phyloP scores from a whole-genome alignment of 345 rosid genomes.

The Murraya paniculata region DNA sequence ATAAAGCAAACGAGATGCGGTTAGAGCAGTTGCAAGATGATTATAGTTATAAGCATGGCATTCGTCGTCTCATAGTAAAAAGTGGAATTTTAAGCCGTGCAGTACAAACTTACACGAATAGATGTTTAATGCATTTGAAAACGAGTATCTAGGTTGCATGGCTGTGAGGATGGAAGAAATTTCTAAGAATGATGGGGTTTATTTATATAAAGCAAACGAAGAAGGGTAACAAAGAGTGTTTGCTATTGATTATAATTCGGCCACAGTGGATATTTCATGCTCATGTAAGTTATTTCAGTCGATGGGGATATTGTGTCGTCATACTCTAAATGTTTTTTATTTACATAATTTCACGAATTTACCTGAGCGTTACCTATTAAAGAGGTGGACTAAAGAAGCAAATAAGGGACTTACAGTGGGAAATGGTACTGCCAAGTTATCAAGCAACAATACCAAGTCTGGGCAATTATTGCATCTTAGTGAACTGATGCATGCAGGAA shows the following conservation, averaged over 20 bases:
- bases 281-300: not conserved
- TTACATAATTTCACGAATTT: too few relatives aligned
- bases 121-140: not conserved
- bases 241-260: not conserved
- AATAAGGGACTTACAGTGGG: accelerated
- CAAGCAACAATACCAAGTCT: not conserved
- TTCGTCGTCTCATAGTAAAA: too few relatives aligned
- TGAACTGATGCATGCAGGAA: not conserved
- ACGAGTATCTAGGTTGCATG: not conserved
- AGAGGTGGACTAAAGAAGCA: too few relatives aligned
- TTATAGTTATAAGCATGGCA: too few relatives aligned
- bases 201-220: not conserved
- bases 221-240: not conserved
- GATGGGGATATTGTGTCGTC: too few relatives aligned
- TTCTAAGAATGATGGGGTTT: not conserved
- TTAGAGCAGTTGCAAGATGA: too few relatives aligned
- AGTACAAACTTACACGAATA: too few relatives aligned
- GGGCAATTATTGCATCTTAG: not conserved
- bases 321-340: too few relatives aligned
- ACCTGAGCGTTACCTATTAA: too few relatives aligned
- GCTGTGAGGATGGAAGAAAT: not conserved
- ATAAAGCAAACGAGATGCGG: too few relatives aligned
- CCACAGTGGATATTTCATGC: not conserved
- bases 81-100: too few relatives aligned
- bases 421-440: not conserved